Evolutionary conservation across 73 alveolate genomes (phyloP), one percentile per base, ranked within the genome.

Genomic region (Paramecium bursaria): DNA sequence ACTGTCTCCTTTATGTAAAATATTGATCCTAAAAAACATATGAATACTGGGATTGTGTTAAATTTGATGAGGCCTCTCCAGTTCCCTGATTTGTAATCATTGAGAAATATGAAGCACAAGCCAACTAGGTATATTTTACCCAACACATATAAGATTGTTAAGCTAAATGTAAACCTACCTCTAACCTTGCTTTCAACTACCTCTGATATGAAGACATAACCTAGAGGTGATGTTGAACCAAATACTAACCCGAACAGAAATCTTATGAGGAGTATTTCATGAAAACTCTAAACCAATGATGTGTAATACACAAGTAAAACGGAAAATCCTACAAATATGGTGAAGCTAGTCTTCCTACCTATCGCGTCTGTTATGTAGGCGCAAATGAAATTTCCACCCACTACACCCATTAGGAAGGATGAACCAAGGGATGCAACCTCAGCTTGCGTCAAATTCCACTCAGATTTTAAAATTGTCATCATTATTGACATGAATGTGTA

Each of bases 391-490:
- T 57, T 26, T 57, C 51, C 76, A 30, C 27, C 15, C 9, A 67
- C 54, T 0, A 67, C 82, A 0, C 82, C 82, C 7, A 7, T 33
- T 6, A 67, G 30, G 44, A 21, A 67, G 3, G 55, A 67, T n/a
- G 82, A 67, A 14, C 82, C 82, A 11, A 67, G 27, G 17, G 60
- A 39, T 39, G 82, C 82, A 17, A 67, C 82, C 44, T 67, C 19
- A 0, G 60, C 27, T 42, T 67, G 11, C 2, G 82, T 21, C 33
- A 67, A 17, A 2, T 42, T 3, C 82, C 82, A 67, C 44, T 67
- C 82, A 1, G 33, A 39, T 42, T 42, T 3, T 6, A 67, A 42
- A 2, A 67, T 67, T 2, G 53, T 47, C 82, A 67, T 67, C 15
- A 67, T 10, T 39, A 67, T 67, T 1, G 82, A 35, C 54, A 67